Evolutionary conservation across 768 basidiomycete species (phyloP), one percentile per base, ranked within the genome.

Genomic region (Mycena kentingensis): DNA sequence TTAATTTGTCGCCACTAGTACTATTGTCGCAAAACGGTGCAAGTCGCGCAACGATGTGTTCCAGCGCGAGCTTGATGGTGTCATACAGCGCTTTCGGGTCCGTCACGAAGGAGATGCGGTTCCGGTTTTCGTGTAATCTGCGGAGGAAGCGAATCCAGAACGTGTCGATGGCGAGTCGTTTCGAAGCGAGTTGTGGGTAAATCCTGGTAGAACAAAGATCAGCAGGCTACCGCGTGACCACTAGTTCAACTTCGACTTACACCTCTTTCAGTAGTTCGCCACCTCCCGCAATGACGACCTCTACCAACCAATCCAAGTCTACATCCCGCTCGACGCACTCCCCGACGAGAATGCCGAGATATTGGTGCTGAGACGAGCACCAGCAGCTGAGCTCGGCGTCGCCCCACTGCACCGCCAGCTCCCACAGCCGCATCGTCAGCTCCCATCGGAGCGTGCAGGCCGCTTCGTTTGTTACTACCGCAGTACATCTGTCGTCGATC

Each of bases 131-230:
- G 25, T 56, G 35, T 0, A 56, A 38, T 4, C 25, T n/a, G 1
- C 13, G 39, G 1, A 51, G 21, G 21, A 51, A 56, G 0, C 44
- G 46, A 10, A 22, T 19, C 54, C 54, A 56, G 21, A 56, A 48
- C 4, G 32, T n/a, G 28, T 25, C 34, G 2, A 27, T 49, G 1
- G 49, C 38, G 16, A 51, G 21, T 16, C 24, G 15, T 19, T 56
- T 43, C 4, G 10, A 5, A 21, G 13, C 21, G 18, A 56, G n/a
- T 28, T 55, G 49, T 2, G 44, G 37, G 15, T 34, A 46, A 2
- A 51, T 22, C 5, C 54, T 56, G 48, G 42, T 13, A 24, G 19
- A 27, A 19, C 6, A 19, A 12, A 24, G 18, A 28, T 42, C 31
- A 52, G 13, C 22, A 21, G 15, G 34, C 35, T 22, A 18, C 4